phyloP scores from a whole-genome alignment of 1,284 basidiomycete genomes.

The Uromyces viciae-fabae region DNA sequence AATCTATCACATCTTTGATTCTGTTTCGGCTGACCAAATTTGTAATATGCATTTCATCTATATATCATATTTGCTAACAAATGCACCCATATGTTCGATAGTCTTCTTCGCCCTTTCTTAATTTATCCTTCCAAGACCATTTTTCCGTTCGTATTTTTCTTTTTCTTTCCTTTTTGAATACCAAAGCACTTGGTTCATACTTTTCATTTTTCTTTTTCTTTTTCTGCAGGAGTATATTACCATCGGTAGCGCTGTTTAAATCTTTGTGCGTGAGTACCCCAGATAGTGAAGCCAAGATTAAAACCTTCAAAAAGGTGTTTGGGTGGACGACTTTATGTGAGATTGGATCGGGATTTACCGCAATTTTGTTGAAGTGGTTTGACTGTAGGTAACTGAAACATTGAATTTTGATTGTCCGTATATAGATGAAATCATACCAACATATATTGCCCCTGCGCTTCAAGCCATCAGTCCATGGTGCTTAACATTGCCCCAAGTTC shows the following conservation, averaged over 20 bases:
- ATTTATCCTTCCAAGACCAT: conserved; percentile 31
- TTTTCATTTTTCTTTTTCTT: too few species aligned
- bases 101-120: conserved; percentile 30
- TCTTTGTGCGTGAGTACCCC: conserved; percentile 5
- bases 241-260: conserved; percentile 40
- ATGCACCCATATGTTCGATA: background rate
- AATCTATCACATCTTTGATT: background rate
- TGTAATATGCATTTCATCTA: background rate
- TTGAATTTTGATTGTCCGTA: too few species aligned
- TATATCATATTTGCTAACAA: background rate
- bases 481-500: conserved; percentile 29
- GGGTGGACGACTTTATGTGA: conserved; percentile 23
- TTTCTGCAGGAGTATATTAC: conserved; percentile 24
- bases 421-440: conserved; percentile 38
- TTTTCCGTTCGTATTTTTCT: conserved; percentile 13
- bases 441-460: conserved; percentile 30
- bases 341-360: too few species aligned
- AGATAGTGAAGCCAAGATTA: background rate
- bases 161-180: background rate
- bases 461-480: conserved; percentile 46
- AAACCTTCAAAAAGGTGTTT: conserved; percentile 29
- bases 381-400: too few species aligned
- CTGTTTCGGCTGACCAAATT: background rate
- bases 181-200: background rate
- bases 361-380: too few species aligned